Evolutionary conservation across 805 yeast genomes (phyloP), one percentile per base, ranked within the genome.

Genomic region (Blastobotrys mokoenaii): DNA sequence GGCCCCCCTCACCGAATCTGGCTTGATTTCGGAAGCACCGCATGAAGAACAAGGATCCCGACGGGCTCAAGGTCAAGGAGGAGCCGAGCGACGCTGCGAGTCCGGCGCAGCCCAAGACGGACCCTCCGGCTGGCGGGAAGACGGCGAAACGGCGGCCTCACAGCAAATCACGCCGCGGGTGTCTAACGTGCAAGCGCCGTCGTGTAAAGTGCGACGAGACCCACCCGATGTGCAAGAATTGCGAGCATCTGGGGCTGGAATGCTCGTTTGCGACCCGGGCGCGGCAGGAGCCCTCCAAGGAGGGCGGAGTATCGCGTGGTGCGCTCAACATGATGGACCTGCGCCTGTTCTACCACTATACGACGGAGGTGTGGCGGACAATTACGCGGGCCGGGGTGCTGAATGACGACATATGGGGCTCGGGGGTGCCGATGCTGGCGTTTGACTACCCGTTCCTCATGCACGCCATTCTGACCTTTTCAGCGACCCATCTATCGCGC

Each of bases 201-300:
- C 70, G 97, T 43, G 96, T 90, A 35, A 89, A 89, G 61, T 89
- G 97, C 69, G 97, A 89, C 61, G 97, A 90, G 62, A 68, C 69
- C 1, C 82, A 79, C 49, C 97, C 97, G 1, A 60, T 69, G 6
- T 89, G 97, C 62, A 68, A 68, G 17, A 87, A 87, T 64, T 89
- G 97, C 64, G 65, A 70, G 41, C 80, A 87, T 50, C 76, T 89
- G 79, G 82, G 84, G 17, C 69, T 89, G 31, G 81, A 76, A 22
- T 89, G 97, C 43, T 46, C 56, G 36, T 54, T 53, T 41, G 29
- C 42, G 10, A 20, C 33, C 17, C 18, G 16, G 22, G 38, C 42
- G 37, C 36, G 31, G 45, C 25, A 36, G 20, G 7, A 22, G 27
- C 27, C 4, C 7, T 8, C 4, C 7, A 22, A 22, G 8, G 37